Evolutionary conservation across 345 rosid genomes (phyloP).

Genomic region (Bruguiera parviflora): DNA sequence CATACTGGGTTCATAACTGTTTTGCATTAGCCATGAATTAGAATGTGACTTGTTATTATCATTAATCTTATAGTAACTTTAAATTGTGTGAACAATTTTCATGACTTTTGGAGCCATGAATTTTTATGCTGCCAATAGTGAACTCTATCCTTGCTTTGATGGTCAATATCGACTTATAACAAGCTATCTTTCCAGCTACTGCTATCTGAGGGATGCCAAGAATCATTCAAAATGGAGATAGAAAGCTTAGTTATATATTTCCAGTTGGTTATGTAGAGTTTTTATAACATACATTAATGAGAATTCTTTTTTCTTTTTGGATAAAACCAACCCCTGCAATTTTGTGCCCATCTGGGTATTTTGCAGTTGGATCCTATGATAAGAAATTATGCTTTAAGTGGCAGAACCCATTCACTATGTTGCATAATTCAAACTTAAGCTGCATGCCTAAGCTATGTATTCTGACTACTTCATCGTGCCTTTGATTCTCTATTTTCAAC

Average conservation of each 20-base stretch:
- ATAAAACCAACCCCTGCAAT: neutral
- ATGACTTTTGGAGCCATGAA: too few species aligned
- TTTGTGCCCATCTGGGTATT: neutral
- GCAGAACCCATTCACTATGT: neutral
- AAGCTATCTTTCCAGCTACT: neutral
- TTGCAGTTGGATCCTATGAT: neutral
- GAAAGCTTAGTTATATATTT: too few species aligned
- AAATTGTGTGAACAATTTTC: too few species aligned
- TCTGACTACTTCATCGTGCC: neutral
- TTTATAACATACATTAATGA: too few species aligned
- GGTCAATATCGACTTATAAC: neutral
- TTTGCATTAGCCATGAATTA: neutral
- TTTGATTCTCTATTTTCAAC: neutral
- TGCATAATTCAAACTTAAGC: neutral
- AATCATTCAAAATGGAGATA: too few species aligned
- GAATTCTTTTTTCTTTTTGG: neutral
- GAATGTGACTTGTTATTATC: neutral
- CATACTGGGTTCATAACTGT: neutral
- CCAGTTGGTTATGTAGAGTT: too few species aligned
- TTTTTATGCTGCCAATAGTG: neutral
- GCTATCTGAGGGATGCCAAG: too few species aligned
- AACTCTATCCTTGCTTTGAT: slow-evolving; percentile 1
- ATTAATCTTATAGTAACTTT: too few species aligned
- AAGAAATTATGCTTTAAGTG: neutral
- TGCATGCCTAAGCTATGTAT: neutral